Percentiles rank a stretch among this genome's conserved stretches.
Evolutionary conservation across 1,284 basidiomycete genomes (phyloP).

Genomic region (Hypsizygus ulmarius): DNA sequence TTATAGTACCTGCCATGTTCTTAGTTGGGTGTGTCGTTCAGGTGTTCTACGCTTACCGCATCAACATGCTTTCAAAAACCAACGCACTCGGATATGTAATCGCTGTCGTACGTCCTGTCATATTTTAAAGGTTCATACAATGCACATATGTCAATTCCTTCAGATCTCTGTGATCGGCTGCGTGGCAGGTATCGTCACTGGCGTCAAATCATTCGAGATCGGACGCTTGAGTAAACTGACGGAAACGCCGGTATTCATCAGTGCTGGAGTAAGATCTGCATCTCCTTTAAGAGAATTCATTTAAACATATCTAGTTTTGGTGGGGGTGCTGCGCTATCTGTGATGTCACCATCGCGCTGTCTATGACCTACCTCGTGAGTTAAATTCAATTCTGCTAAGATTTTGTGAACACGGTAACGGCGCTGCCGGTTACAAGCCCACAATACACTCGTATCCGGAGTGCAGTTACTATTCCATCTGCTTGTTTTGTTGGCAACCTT

Average conservation of each 20-base stretch:
- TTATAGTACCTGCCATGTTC: background rate
- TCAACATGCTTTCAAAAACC: slow-evolving; percentile 21
- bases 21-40: slow-evolving; percentile 22
- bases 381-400: background rate
- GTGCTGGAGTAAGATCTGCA: slow-evolving; percentile 19
- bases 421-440: no score
- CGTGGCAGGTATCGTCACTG: slow-evolving; percentile 19
- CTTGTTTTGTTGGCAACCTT: background rate
- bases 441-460: background rate
- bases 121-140: background rate
- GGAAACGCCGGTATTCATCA: slow-evolving; percentile 19
- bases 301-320: slow-evolving; percentile 18
- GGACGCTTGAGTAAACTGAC: slow-evolving; percentile 20
- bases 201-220: slow-evolving; percentile 19
- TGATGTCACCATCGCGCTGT: slow-evolving; percentile 21
- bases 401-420: no score
- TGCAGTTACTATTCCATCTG: background rate
- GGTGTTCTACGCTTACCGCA: slow-evolving; percentile 24
- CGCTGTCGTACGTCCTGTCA: slow-evolving; percentile 9
- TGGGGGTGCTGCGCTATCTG: slow-evolving; percentile 22
- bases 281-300: background rate
- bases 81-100: slow-evolving; percentile 17
- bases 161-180: slow-evolving; percentile 20
- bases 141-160: background rate
- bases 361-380: slow-evolving; percentile 24